Base-by-base conservation (phyloP, 345 rosid genomes). In the Boechera divaricarpa region DNA sequence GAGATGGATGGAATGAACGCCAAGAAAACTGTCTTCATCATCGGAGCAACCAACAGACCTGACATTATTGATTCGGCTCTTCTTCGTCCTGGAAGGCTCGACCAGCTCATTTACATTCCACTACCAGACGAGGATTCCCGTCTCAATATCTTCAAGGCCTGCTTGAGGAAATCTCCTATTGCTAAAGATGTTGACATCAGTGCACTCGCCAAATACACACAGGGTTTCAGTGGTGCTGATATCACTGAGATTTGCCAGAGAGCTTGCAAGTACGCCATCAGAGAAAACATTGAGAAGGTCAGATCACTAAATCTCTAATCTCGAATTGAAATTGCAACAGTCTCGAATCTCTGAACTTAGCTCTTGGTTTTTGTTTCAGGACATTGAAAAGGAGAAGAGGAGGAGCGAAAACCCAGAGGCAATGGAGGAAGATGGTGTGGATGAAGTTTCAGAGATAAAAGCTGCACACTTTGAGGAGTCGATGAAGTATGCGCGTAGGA, bases 1-100 rank as follows among this genome's bases (percentile, higher is more conserved):
- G 98, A 94, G 86, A 94, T 94, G 98, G 98, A 94, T 67, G 98
- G 98, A 67, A 94, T 94, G 98, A 85, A 92, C 41, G 97, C 97
- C 5, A 94, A 91, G 89, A 94, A 94, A 70, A 94, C 98, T 2
- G 98, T 91, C 63, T 94, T 94, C 82, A 94, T 94, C 21, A 94
- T 94, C 18, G 98, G 98, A 18, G 97, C 98, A 48, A 94, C 98
- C 76, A 94, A 94, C 86, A 83, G 98, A 62, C 98, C 97, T 2
- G 98, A 94, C 79, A 91, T 94, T 65, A 94, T 94, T 2, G 98
- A 94, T 67, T 85, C 98, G n/a, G 98, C 98, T 35, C 97, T 94
- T 75, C 83, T 94, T 42, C 91, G 98, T 36, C 98, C 98, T 7
- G 98, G 98, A 10, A 94, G 98, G 79, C 97, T 94, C 42, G 98